Evolutionary conservation across 2,329 filamentous ascomycete genomes (phyloP).

Genomic region (Clathrospora elynae): DNA sequence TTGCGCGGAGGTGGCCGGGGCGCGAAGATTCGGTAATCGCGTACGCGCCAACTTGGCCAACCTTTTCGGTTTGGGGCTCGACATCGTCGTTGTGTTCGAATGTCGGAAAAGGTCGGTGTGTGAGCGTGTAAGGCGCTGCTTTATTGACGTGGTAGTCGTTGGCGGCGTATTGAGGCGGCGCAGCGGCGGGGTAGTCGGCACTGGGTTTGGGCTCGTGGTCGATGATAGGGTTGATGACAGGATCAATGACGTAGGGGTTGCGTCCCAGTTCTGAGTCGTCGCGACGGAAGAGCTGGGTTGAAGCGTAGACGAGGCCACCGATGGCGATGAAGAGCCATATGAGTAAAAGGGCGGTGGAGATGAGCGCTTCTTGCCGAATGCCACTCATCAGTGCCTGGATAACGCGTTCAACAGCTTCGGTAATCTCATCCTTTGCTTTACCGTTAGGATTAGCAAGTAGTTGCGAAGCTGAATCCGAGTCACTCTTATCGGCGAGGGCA

Average conservation of each 20-base stretch:
- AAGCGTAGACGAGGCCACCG: conserved; percentile 70
- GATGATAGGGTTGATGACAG: conserved; percentile 38
- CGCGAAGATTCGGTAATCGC: conserved; percentile 51
- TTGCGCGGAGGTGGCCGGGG: conserved; percentile 51
- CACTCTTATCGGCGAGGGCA: conserved; percentile 62
- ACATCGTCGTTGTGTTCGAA: conserved; percentile 43
- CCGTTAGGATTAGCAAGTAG: conserved; percentile 80
- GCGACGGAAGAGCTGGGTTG: conserved; percentile 65
- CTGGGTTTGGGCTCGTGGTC: conserved; percentile 28
- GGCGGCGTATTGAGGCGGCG: conserved; percentile 50
- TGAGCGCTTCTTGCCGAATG: conserved; percentile 77
- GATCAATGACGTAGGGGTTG: conserved; percentile 42
- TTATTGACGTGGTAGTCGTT: conserved; percentile 52
- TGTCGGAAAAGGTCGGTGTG: conserved; percentile 51
- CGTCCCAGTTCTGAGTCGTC: conserved; percentile 44
- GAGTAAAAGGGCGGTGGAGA: conserved; percentile 73
- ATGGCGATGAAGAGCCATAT: conserved; percentile 80
- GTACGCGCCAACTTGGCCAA: conserved; percentile 51
- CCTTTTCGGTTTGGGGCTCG: conserved; percentile 47
- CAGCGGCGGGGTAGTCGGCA: conserved; percentile 38
- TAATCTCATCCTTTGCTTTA: conserved; percentile 80
- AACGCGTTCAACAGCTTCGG: conserved; percentile 73
- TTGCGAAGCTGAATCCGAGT: conserved; percentile 61
- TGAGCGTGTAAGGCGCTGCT: conserved; percentile 54
- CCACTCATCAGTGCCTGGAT: conserved; percentile 68